Evolutionary conservation across 306 rosid genomes (phyloP).

Genomic region (Casuarina glauca): DNA sequence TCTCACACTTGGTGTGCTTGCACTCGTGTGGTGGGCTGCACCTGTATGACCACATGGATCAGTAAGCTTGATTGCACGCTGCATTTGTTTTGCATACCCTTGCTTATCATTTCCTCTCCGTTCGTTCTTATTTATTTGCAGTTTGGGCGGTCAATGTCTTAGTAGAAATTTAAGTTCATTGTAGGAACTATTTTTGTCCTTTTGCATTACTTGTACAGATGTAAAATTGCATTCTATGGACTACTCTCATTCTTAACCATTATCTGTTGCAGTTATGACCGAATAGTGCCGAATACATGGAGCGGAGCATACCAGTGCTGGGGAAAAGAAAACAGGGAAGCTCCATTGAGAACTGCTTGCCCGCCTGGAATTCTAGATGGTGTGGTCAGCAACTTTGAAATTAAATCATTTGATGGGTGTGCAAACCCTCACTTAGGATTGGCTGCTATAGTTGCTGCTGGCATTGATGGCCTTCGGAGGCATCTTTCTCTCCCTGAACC

Average conservation of each 20-base stretch:
- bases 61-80: background rate
- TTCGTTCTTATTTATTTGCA: background rate
- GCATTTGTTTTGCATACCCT: background rate
- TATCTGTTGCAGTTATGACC: slow-evolving; percentile 64
- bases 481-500: slow-evolving; percentile 82
- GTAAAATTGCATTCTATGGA: background rate
- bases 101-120: background rate
- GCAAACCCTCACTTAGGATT: slow-evolving; percentile 90
- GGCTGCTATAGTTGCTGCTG: slow-evolving; percentile 83
- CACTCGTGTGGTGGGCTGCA: background rate
- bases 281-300: slow-evolving; percentile 81
- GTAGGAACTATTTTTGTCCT: no score
- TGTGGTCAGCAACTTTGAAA: slow-evolving; percentile 78
- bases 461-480: slow-evolving; percentile 86
- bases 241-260: background rate
- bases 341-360: slow-evolving; percentile 79
- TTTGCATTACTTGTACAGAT: background rate
- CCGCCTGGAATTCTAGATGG: slow-evolving; percentile 80
- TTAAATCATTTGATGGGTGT: slow-evolving; percentile 83
- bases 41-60: background rate
- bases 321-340: slow-evolving; percentile 94
- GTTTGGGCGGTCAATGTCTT: background rate
- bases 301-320: slow-evolving; percentile 90
- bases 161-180: background rate
- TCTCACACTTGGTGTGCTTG: background rate